These are phyloP conservation scores for Pichia sp. DNA, from an alignment of 1,139 yeast species.

Conservation along the genomic window DNA sequence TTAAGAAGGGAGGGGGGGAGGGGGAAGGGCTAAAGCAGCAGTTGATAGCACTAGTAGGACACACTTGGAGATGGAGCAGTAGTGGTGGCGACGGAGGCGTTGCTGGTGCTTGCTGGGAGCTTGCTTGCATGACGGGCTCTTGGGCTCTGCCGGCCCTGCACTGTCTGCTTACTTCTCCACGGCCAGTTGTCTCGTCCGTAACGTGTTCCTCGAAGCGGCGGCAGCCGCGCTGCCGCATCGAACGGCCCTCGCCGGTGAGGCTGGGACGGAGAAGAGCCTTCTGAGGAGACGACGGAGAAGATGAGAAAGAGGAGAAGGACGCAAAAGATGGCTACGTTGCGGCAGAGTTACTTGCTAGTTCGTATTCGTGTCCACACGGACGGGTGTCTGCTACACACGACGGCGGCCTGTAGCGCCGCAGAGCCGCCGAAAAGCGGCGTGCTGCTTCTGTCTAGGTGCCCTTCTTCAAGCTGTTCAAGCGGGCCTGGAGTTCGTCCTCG, in stretches of 20 bases:
- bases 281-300: no score
- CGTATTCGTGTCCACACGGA: no score
- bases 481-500: slow-evolving; percentile 86
- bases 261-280: neutral
- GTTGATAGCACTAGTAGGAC: no score
- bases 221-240: neutral
- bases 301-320: no score
- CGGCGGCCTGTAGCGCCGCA: no score
- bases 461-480: slow-evolving; percentile 78
- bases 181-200: neutral
- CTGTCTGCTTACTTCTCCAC: neutral
- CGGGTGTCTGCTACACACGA: no score
- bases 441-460: neutral
- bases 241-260: neutral
- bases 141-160: no score
- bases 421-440: neutral
- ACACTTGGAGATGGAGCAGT: no score
- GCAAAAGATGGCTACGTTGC: no score
- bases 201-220: neutral
- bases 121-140: no score
- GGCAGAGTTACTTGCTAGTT: no score
- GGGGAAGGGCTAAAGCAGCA: neutral
- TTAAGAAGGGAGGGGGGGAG: neutral
- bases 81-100: neutral
- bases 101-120: neutral